phyloP scores from a whole-genome alignment of 1,284 basidiomycete genomes.

The Leccinum subrobustum region DNA sequence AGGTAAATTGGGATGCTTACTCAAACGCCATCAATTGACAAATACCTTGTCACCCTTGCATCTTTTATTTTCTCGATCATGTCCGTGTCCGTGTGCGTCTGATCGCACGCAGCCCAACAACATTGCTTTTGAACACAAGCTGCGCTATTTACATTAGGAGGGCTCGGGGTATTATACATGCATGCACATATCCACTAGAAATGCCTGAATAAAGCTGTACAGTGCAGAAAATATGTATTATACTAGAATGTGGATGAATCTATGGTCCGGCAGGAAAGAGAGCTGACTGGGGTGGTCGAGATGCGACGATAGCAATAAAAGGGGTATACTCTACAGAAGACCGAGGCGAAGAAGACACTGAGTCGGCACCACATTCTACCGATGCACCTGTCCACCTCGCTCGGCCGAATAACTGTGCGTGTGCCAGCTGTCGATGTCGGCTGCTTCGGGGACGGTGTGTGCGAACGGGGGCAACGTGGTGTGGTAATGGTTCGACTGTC shows the following conservation, averaged over 20 bases:
- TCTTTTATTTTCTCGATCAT: slow-evolving; percentile 19
- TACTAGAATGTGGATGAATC: slow-evolving; percentile 31
- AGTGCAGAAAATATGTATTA: slow-evolving; percentile 36
- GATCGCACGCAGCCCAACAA: slow-evolving; percentile 9
- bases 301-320: slow-evolving; percentile 34
- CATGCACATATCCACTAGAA: slow-evolving; percentile 39
- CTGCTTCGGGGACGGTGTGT: slow-evolving; percentile 38
- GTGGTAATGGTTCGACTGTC: slow-evolving; percentile 35
- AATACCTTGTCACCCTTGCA: slow-evolving; percentile 5
- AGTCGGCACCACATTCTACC: slow-evolving; percentile 29
- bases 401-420: slow-evolving; percentile 53
- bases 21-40: slow-evolving; percentile 30
- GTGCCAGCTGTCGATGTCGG: slow-evolving; percentile 57
- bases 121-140: slow-evolving; percentile 5
- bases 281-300: slow-evolving; percentile 10
- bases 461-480: slow-evolving; percentile 46
- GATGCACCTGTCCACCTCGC: slow-evolving; percentile 52
- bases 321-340: slow-evolving; percentile 35
- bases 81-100: not conserved
- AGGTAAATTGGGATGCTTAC: slow-evolving; percentile 31
- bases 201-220: slow-evolving; percentile 36
- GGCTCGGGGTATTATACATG: slow-evolving; percentile 35
- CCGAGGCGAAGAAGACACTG: not conserved
- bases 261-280: slow-evolving; percentile 21
- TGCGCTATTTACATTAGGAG: slow-evolving; percentile 34